Evolutionary conservation across 331 rosid genomes (phyloP), one percentile per base, ranked within the genome.

Genomic region (Cydonia oblonga): DNA sequence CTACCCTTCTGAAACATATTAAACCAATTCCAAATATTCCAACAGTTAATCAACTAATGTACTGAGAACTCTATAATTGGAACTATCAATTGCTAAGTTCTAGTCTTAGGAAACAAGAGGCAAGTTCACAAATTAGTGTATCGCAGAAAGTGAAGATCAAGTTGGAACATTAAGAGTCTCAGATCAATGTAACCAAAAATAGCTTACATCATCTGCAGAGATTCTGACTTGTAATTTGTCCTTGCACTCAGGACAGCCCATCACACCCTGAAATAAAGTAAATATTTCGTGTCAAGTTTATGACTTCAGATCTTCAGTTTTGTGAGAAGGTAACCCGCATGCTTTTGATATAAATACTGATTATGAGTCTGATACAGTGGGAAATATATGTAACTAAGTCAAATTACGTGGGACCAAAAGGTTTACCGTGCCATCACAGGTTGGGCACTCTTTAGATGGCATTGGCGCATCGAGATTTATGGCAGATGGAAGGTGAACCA

Each of bases 231-330:
- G 89, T 54, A 93, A 81, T 81, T 91, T 93, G 84, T 85, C 75
- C 70, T 89, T 91, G 91, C 98, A 93, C 79, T 89, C 98, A 67
- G 96, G 84, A 78, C 98, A 91, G 70, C 84, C 56, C 98, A 93
- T 93, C 79, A 89, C 98, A 75, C 98, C 98, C 98, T 91, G 96
- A 54, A 79, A 30, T n/a, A 80, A 42, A 76, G 38, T 25, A 79
- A 74, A 73, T 16, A 81, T 63, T 71, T 76, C 67, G 73, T 64
- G 57, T 66, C 80, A 71, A 71, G 32, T 13, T 63, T 32, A 7
- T 30, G 44, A n/a, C 15, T 51, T 19, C 57, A 46, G 29, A 40
- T 23, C 42, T 14, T 7, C 35, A 49, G 62, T 7, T 42, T 23
- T 32, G 53, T 70, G 33, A 54, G 52, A 54, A 15, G 6, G 29